Base-by-base conservation (phyloP, 2,329 filamentous ascomycete species). In the Hypoxylon sp. region DNA sequence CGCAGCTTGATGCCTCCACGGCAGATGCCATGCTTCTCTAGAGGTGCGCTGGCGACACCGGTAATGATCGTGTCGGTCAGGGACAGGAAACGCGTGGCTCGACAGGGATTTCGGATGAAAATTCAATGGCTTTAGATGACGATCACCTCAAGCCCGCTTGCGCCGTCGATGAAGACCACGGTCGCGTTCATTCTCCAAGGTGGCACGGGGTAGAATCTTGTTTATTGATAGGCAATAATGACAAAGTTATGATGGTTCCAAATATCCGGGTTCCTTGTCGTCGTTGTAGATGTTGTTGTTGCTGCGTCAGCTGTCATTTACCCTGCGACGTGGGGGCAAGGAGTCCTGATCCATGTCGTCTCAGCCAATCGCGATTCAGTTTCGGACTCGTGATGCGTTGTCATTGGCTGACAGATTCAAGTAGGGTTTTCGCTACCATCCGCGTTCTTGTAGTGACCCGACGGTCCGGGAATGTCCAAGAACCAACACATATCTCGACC, bases 311-410 rank as follows among this genome's bases (percentile, higher is more conserved):
- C 30, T 42, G 44, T 54, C 63, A 37, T 40, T 51, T 40, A 35
- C 17, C 51, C 20, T 69, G 60, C 48, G 50, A 64, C 67, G 58
- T 67, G 64, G 67, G 67, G 67, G 64, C 67, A 17, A 49, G 50
- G 42, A 64, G n/a, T 37, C 22, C 30, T 44, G 35, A 59, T 66
- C 62, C 53, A 61, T 48, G 54, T 49, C 33, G 37, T 17, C 22
- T 17, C 46, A 58, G 37, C 67, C 59, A 69, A 69, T 64, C 20
- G 42, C n/a, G 8, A 11, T 27, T 40, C 53, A 50, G 27, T 35
- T 42, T 17, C 22, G 22, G n/a, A 25, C 25, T 54, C 27, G 14
- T 27, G 35, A 11, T 33, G 20, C n/a, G 44, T 50, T 31, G 35
- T 13, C 50, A 66, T 69, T 66, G 66, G 63, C 62, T 60, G 22